Percentiles rank a stretch among this genome's conserved stretches.
Evolutionary conservation across 2,329 filamentous ascomycete species (phyloP).

Genomic region (Colletotrichum sublineola): DNA sequence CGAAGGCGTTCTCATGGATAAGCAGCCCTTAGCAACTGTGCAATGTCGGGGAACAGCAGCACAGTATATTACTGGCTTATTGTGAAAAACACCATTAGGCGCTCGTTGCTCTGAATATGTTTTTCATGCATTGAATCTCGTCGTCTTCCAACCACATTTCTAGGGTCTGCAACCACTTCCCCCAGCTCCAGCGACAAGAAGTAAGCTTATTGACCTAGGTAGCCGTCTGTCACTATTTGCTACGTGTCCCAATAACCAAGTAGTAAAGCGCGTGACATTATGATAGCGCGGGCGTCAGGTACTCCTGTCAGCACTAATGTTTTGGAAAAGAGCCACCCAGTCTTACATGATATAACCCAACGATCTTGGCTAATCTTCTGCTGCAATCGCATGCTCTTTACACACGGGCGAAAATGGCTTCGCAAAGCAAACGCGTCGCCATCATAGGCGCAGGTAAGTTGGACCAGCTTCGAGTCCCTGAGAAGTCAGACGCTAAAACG

Average conservation of each 20-base stretch:
- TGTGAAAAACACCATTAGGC: not conserved
- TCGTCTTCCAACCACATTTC: not conserved
- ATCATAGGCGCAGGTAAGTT: conserved; percentile 46
- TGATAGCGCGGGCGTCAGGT: too few species aligned
- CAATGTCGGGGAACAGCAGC: not conserved
- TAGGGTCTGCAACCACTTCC: not conserved
- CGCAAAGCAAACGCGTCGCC: conserved; percentile 42
- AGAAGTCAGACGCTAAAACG: not conserved
- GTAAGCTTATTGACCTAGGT: too few species aligned
- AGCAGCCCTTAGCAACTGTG: too few species aligned
- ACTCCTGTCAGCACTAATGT: not conserved
- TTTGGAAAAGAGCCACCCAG: too few species aligned
- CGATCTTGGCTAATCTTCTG: not conserved
- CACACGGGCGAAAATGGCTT: not conserved
- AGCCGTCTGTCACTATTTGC: not conserved
- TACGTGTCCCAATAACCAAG: not conserved
- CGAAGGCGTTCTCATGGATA: not conserved
- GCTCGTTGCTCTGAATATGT: not conserved
- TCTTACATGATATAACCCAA: not conserved
- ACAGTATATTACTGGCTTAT: not conserved
- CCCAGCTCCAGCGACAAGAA: not conserved
- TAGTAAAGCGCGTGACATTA: not conserved
- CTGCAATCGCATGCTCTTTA: not conserved
- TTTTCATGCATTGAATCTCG: too few species aligned
- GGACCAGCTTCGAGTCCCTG: too few species aligned